Evolutionary conservation across 2,329 filamentous ascomycete genomes (phyloP).

Genomic region (Aspergillus ochraceoroseus): DNA sequence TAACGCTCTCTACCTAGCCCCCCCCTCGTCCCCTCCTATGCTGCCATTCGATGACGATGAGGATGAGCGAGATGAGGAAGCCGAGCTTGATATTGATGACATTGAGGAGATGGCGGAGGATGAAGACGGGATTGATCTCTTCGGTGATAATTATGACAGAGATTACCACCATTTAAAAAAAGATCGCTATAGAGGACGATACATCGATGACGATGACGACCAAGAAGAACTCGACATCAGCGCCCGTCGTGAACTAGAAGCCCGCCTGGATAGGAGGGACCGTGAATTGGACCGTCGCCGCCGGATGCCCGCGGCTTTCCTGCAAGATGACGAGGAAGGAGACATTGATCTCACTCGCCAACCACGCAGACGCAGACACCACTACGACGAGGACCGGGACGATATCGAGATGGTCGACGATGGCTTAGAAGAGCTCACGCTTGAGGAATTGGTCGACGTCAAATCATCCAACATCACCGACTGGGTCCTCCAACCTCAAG

Average conservation of each 20-base stretch:
- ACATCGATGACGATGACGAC: constrained; percentile 62
- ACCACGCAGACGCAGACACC: constrained; percentile 75
- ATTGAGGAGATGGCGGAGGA: constrained; percentile 65
- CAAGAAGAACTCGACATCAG: constrained; percentile 58
- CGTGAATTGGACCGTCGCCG: constrained; percentile 55
- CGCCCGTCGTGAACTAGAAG: constrained; percentile 56
- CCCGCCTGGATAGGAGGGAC: constrained; percentile 58
- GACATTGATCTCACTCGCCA: constrained; percentile 80
- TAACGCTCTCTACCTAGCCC: constrained; percentile 26
- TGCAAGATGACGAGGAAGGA: constrained; percentile 72
- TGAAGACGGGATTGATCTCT: constrained; percentile 64
- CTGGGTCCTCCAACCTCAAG: constrained; percentile 85
- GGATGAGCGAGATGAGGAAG: constrained; percentile 48
- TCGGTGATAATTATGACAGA: constrained; percentile 62
- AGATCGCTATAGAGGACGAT: constrained; percentile 53
- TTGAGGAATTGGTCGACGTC: constrained; percentile 86
- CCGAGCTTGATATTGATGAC: constrained; percentile 62
- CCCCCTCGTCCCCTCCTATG: constrained; percentile 60
- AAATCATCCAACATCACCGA: constrained; percentile 91
- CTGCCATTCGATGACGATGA: constrained; percentile 48
- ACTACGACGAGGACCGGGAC: constrained; percentile 91
- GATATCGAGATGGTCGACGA: constrained; percentile 84
- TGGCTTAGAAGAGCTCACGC: constrained; percentile 89
- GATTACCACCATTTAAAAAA: constrained; percentile 51
- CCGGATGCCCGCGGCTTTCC: constrained; percentile 58